phyloP scores from a whole-genome alignment of 2,329 filamentous ascomycete species.

The Phialophora verrucosa region DNA sequence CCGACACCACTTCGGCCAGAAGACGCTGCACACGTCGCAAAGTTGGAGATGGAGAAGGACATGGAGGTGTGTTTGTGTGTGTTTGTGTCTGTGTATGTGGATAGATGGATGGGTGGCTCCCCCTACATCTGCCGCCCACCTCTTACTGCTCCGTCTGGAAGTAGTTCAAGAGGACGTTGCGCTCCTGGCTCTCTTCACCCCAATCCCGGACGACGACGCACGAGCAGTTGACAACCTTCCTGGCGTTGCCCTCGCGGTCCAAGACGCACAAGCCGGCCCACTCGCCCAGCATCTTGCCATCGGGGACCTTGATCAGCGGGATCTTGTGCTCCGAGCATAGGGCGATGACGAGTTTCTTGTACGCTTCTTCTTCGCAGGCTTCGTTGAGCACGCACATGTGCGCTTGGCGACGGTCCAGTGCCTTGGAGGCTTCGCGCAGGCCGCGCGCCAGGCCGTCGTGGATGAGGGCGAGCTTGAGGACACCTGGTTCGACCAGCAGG shows the following conservation, averaged over 20 bases:
- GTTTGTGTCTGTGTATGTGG: neutral
- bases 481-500: slow-evolving; percentile 54
- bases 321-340: slow-evolving; percentile 99
- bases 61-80: too few species aligned
- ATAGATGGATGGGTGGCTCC: too few species aligned
- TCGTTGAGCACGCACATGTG: slow-evolving; percentile 99
- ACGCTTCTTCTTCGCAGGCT: slow-evolving; percentile 99
- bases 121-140: neutral
- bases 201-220: slow-evolving; percentile 99
- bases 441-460: slow-evolving; percentile 99
- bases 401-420: slow-evolving; percentile 95
- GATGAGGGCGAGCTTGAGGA: slow-evolving; percentile 97
- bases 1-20: neutral
- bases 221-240: slow-evolving; percentile 99
- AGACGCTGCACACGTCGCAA: neutral
- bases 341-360: slow-evolving; percentile 99
- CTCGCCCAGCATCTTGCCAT: slow-evolving; percentile 99
- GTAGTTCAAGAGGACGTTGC: slow-evolving; percentile 99
- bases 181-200: slow-evolving; percentile 99
- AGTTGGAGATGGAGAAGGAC: neutral
- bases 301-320: slow-evolving; percentile 98
- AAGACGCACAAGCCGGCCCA: slow-evolving; percentile 99
- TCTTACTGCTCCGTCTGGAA: slow-evolving; percentile 79
- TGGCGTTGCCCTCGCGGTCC: slow-evolving; percentile 98
- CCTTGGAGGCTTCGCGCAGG: slow-evolving; percentile 98